phyloP scores from a whole-genome alignment of 2,329 filamentous ascomycete species.

The Alternaria novae-zelandiae region DNA sequence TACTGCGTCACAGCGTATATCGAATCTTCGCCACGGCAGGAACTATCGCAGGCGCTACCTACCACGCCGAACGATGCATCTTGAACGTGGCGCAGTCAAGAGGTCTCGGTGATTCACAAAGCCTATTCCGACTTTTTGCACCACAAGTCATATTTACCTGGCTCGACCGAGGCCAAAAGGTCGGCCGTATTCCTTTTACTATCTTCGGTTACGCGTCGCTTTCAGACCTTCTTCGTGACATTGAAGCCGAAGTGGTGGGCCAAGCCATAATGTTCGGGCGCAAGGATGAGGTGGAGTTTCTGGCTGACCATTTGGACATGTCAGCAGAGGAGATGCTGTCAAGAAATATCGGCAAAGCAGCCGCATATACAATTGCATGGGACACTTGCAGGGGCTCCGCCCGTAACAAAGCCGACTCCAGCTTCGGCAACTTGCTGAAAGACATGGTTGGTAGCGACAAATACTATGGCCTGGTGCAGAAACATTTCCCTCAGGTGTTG shows the following conservation, averaged over 20 bases:
- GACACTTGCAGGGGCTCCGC: slow-evolving; percentile 62
- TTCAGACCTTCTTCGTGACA: slow-evolving; percentile 70
- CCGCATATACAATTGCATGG: slow-evolving; percentile 84
- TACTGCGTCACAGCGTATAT: slow-evolving; percentile 86
- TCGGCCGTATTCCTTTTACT: slow-evolving; percentile 72
- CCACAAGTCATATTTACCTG: slow-evolving; percentile 91
- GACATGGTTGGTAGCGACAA: slow-evolving; percentile 70
- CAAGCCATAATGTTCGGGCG: slow-evolving; percentile 83
- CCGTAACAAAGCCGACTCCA: slow-evolving; percentile 53
- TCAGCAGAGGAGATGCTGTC: slow-evolving; percentile 52
- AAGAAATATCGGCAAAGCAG: slow-evolving; percentile 74
- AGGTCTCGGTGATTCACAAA: slow-evolving; percentile 67
- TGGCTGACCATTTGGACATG: slow-evolving; percentile 59
- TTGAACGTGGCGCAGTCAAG: slow-evolving; percentile 69
- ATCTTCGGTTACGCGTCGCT: slow-evolving; percentile 82
- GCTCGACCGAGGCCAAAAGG: slow-evolving; percentile 69
- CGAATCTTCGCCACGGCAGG: slow-evolving; percentile 92
- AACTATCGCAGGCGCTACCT: slow-evolving; percentile 67
- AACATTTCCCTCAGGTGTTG: slow-evolving; percentile 78
- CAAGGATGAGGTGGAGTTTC: slow-evolving; percentile 64
- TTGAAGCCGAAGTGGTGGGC: slow-evolving; percentile 78
- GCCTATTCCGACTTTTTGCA: slow-evolving; percentile 83
- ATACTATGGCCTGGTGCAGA: slow-evolving; percentile 68
- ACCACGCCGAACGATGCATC: slow-evolving; percentile 77
- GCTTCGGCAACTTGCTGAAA: slow-evolving; percentile 71